These are phyloP conservation scores for Asterophora lycoperdoides DNA, from an alignment of 768 basidiomycete species.

Conservation along the genomic window DNA sequence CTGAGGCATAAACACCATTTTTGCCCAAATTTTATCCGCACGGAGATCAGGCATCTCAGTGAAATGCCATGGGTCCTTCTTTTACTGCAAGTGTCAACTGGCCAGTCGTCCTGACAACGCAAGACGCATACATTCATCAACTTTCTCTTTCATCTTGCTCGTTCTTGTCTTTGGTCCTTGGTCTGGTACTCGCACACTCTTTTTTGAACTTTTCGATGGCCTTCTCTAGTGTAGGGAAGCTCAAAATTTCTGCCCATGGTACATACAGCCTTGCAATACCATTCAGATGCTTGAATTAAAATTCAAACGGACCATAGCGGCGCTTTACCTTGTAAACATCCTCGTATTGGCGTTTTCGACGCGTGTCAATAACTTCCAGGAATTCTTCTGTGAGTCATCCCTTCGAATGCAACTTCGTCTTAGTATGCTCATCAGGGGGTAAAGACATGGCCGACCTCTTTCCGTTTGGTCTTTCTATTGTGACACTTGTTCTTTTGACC, in stretches of 20 bases:
- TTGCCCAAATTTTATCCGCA: too few species aligned
- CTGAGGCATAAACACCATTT: too few species aligned
- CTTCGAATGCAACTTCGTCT: background rate
- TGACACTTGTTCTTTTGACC: conserved; percentile 41
- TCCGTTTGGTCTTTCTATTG: conserved; percentile 55
- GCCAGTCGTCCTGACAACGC: conserved; percentile 6
- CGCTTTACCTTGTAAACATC: conserved; percentile 42
- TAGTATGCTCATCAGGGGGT: background rate
- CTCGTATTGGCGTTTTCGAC: conserved; percentile 50
- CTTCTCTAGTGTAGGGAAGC: conserved; percentile 14
- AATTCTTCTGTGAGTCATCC: conserved; percentile 52
- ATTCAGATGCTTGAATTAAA: background rate
- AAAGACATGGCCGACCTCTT: conserved; percentile 55
- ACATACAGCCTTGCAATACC: background rate
- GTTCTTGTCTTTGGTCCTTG: background rate
- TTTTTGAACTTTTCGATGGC: conserved; percentile 10
- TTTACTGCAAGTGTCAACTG: background rate
- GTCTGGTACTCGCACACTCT: conserved; percentile 5
- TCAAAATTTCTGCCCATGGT: conserved; percentile 14
- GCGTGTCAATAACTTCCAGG: conserved; percentile 52
- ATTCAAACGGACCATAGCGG: conserved; percentile 24
- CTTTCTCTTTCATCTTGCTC: background rate
- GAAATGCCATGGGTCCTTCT: too few species aligned
- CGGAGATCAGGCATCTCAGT: too few species aligned
- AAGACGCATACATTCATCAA: background rate